A percentile compares a stretch with the other conserved stretches of the same genome.
Conservation (phyloP, 257 asterid genomes). For the Voacanga thouarsii region DNA sequence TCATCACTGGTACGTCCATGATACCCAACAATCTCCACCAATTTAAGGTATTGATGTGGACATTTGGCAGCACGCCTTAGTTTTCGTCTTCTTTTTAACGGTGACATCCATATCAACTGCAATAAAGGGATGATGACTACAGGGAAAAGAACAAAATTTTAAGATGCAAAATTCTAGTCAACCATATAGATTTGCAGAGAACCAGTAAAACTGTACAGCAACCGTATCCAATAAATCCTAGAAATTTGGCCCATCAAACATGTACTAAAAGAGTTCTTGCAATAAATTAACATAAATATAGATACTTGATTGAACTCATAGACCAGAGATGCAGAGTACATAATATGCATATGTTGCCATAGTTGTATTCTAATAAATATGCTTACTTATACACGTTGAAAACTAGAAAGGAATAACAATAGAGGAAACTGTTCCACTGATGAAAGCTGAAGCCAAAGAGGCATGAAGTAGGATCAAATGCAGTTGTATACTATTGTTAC, state of each 20-base stretch:
- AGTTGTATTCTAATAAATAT: too few relatives aligned
- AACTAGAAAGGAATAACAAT: background rate
- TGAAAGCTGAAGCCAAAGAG: background rate
- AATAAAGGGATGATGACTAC: slow-evolving; percentile 6
- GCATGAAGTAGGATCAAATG: background rate
- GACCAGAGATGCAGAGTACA: background rate
- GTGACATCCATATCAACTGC: slow-evolving; percentile 58
- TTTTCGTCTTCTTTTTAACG: slow-evolving; percentile 41
- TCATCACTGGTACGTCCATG: slow-evolving; percentile 53
- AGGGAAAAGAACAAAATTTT: background rate
- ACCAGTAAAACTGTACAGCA: background rate
- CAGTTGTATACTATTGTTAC: background rate
- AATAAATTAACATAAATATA: background rate
- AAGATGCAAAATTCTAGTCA: background rate
- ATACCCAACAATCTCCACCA: slow-evolving; percentile 53
- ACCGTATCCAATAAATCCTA: background rate
- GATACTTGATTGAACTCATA: background rate
- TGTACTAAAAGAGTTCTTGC: background rate
- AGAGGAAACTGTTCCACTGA: background rate
- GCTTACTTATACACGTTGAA: background rate
- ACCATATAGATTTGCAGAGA: background rate
- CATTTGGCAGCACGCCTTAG: slow-evolving; percentile 37
- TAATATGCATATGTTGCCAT: background rate
- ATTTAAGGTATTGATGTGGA: slow-evolving; percentile 28
- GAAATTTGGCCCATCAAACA: background rate